These are phyloP conservation scores for Blastocystis sp. DNA, from an alignment of 352 stramenopile genomes.

Conservation along the genomic window DNA sequence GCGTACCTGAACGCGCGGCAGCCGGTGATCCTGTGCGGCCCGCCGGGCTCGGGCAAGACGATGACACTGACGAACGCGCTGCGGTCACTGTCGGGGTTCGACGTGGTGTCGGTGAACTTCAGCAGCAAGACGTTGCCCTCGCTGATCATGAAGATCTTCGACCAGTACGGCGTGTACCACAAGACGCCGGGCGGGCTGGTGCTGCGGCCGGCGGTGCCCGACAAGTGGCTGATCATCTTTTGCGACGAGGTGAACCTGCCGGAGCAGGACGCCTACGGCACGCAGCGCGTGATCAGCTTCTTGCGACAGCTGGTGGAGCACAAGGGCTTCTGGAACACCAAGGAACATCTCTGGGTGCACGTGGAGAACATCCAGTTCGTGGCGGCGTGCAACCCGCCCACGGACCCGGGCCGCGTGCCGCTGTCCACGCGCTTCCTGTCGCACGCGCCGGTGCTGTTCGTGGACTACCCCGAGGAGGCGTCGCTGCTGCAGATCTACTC, in stretches of 20 bases:
- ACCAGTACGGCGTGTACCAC: conserved; percentile 98
- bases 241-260: conserved; percentile 99
- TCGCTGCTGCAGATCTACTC: conserved; percentile 97
- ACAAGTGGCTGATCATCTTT: conserved; percentile 98
- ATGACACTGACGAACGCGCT: conserved; percentile 98
- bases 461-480: conserved; percentile 94
- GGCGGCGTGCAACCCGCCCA: conserved; percentile 97
- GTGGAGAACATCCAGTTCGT: conserved; percentile 91
- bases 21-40: conserved; percentile 94
- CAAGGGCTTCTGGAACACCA: conserved; percentile 85
- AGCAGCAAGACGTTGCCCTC: conserved; percentile 94
- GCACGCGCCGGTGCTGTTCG: conserved; percentile 94
- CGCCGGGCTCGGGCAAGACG: conserved; percentile 96
- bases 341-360: conserved; percentile 82
- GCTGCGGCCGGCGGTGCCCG: conserved; percentile 81
- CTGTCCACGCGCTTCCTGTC: conserved; percentile 94
- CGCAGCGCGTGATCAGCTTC: conserved; percentile 97
- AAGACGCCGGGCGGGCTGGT: conserved; percentile 91
- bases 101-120: conserved; percentile 98
- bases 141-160: conserved; percentile 91
- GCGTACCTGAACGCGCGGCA: conserved; percentile 92
- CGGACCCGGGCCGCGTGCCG: conserved; percentile 92
- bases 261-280: conserved; percentile 94
- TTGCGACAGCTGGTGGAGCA: conserved; percentile 96
- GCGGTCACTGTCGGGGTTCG: conserved; percentile 92